Percentiles rank a stretch among this genome's conserved stretches.
Conservation (phyloP, 1,284 basidiomycete genomes). For the Leccinum fallax region DNA sequence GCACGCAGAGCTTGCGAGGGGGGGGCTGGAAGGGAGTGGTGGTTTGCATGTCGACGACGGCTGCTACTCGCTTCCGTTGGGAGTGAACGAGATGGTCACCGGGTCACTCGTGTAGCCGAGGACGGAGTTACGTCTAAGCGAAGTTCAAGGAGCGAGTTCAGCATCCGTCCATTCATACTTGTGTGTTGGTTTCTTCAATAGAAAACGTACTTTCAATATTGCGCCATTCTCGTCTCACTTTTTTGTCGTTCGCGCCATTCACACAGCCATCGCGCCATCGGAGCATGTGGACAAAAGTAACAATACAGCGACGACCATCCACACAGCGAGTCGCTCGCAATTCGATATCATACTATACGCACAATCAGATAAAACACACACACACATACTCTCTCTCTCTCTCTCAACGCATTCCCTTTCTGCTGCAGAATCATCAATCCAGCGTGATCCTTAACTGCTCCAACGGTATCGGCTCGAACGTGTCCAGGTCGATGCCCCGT, state of each 20-base stretch:
- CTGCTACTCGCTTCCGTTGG: background rate
- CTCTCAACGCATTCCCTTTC: slow-evolving; percentile 30
- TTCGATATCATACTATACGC: slow-evolving; percentile 42
- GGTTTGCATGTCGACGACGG: slow-evolving; percentile 1
- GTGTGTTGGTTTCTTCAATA: background rate
- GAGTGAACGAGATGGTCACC: background rate
- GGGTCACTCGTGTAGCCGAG: too few species aligned
- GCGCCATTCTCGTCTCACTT: slow-evolving; percentile 16
- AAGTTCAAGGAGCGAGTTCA: background rate
- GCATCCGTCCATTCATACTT: background rate
- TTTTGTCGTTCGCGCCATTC: background rate
- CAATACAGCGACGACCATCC: slow-evolving; percentile 26
- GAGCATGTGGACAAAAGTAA: background rate
- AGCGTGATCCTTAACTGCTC: slow-evolving; percentile 90
- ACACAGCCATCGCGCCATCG: slow-evolving; percentile 30
- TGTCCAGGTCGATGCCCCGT: slow-evolving; percentile 86
- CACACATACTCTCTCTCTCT: background rate
- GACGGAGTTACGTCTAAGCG: background rate
- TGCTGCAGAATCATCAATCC: slow-evolving; percentile 57
- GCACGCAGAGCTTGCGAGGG: slow-evolving; percentile 78
- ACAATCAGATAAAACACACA: slow-evolving; percentile 31
- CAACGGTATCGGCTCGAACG: slow-evolving; percentile 92
- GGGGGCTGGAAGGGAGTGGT: slow-evolving; percentile 29
- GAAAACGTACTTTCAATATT: slow-evolving; percentile 12
- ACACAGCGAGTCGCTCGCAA: slow-evolving; percentile 24